Percentiles rank a stretch among this genome's conserved stretches.
phyloP scores from a whole-genome alignment of 352 stramenopile genomes.

The Globisporangium barbulae region DNA sequence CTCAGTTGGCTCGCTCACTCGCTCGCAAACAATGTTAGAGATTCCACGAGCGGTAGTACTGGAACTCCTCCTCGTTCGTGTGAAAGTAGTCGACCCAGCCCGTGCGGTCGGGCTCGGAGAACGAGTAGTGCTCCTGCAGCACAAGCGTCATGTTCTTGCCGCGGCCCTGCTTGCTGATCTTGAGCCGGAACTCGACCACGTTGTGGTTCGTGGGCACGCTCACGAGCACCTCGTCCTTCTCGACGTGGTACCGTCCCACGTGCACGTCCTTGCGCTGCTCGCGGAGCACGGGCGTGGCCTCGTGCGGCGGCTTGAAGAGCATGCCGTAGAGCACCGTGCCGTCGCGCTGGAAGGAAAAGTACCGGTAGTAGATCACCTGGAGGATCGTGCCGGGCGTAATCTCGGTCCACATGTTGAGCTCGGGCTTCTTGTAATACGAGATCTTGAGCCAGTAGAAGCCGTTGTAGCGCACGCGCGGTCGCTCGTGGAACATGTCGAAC shows the following conservation, averaged over 20 bases:
- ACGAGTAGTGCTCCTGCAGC: slow-evolving; percentile 66
- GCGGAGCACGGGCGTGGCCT: slow-evolving; percentile 34
- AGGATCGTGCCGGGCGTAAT: slow-evolving; percentile 66
- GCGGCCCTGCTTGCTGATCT: slow-evolving; percentile 38
- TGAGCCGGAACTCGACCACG: slow-evolving; percentile 67
- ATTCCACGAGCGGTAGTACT: slow-evolving; percentile 70
- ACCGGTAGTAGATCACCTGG: slow-evolving; percentile 81
- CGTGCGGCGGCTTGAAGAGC: slow-evolving; percentile 70
- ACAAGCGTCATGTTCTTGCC: slow-evolving; percentile 61
- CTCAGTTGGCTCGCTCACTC: neutral
- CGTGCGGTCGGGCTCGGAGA: slow-evolving; percentile 63
- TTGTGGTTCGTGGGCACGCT: slow-evolving; percentile 66
- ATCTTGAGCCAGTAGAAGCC: slow-evolving; percentile 79
- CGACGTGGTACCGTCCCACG: slow-evolving; percentile 56
- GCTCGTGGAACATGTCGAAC: slow-evolving; percentile 68
- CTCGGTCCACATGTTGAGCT: slow-evolving; percentile 84
- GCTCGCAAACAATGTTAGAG: slow-evolving; percentile 24
- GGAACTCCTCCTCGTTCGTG: slow-evolving; percentile 69
- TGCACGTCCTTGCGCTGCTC: slow-evolving; percentile 37
- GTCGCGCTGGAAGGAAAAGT: slow-evolving; percentile 77
- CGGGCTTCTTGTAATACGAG: slow-evolving; percentile 83
- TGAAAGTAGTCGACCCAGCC: slow-evolving; percentile 71
- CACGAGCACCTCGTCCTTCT: slow-evolving; percentile 62
- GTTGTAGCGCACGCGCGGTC: slow-evolving; percentile 73
- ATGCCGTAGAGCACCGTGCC: slow-evolving; percentile 74